phyloP scores from a whole-genome alignment of 202 grass and related monocot genomes.

The Cymbopogon flexuosus region DNA sequence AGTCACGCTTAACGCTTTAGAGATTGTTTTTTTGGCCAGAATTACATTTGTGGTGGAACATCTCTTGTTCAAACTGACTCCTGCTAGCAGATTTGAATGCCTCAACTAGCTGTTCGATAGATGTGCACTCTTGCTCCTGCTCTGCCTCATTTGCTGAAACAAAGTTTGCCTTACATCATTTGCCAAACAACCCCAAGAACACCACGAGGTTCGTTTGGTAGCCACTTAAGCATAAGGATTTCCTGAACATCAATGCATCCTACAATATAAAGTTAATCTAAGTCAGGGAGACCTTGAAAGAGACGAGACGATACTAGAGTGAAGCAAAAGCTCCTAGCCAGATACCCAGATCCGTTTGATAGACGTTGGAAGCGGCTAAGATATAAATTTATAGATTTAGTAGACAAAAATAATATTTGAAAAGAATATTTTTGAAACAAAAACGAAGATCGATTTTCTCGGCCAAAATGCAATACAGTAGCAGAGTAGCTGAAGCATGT shows the following conservation, averaged over 20 bases:
- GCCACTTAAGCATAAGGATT: too few relatives aligned
- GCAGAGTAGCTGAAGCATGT: too few relatives aligned
- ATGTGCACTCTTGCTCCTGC: neutral
- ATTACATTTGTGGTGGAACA: neutral
- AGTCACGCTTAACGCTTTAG: neutral
- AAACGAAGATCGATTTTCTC: too few relatives aligned
- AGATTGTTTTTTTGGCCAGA: neutral
- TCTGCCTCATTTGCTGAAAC: neutral
- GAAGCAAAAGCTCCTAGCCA: neutral
- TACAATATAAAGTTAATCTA: neutral
- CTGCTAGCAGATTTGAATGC: neutral
- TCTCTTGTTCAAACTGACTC: neutral
- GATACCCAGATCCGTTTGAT: neutral
- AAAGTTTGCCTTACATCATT: too few relatives aligned
- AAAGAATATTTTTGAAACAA: neutral
- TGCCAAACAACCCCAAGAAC: too few relatives aligned
- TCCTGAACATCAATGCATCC: neutral
- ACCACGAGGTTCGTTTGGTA: too few relatives aligned
- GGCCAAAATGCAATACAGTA: neutral
- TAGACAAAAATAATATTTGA: neutral
- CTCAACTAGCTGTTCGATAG: neutral
- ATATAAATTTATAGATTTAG: neutral
- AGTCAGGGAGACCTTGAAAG: neutral
- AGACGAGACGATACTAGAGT: neutral
- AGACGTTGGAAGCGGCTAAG: neutral